Evolutionary conservation across 1,284 basidiomycete species (phyloP).

Genomic region (Phylloporus sp.): DNA sequence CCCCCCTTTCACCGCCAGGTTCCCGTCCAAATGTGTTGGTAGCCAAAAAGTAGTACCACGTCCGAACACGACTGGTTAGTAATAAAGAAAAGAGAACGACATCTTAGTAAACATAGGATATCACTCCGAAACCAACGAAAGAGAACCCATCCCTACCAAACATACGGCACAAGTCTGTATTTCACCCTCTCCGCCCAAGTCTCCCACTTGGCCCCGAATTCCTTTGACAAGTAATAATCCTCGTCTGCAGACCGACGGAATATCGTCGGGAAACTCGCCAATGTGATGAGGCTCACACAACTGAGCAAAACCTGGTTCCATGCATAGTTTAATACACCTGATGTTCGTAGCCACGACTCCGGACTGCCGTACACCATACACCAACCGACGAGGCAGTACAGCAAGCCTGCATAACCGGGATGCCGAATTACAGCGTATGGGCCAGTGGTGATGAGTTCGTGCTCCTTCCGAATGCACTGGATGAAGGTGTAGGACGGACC

Average conservation of each 20-base stretch:
- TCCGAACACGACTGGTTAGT: no score
- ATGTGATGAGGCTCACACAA: neutral
- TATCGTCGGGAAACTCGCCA: slow-evolving; percentile 7
- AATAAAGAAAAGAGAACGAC: no score
- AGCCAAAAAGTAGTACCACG: no score
- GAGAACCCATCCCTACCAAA: no score
- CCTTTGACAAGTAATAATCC: slow-evolving; percentile 14
- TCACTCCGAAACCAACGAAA: no score
- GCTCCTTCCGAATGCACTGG: slow-evolving; percentile 18
- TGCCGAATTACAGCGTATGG: slow-evolving; percentile 27
- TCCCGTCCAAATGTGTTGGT: no score
- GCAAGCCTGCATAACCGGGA: slow-evolving; percentile 18
- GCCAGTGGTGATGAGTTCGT: slow-evolving; percentile 22
- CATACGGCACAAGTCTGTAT: slow-evolving; percentile 17
- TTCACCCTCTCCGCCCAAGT: slow-evolving; percentile 19
- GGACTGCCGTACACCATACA: slow-evolving; percentile 5
- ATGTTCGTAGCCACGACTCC: slow-evolving; percentile 18
- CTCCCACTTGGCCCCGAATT: slow-evolving; percentile 24
- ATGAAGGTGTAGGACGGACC: slow-evolving; percentile 25
- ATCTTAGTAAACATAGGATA: no score
- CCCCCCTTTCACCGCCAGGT: no score
- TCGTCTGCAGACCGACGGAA: slow-evolving; percentile 13
- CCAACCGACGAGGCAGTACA: slow-evolving; percentile 8
- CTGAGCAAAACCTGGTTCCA: slow-evolving; percentile 1
- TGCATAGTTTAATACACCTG: slow-evolving; percentile 3